Percentiles rank a stretch among this genome's conserved stretches.
Conservation (phyloP, 2,329 filamentous ascomycete species). For the Zymoseptoria passerinii region DNA sequence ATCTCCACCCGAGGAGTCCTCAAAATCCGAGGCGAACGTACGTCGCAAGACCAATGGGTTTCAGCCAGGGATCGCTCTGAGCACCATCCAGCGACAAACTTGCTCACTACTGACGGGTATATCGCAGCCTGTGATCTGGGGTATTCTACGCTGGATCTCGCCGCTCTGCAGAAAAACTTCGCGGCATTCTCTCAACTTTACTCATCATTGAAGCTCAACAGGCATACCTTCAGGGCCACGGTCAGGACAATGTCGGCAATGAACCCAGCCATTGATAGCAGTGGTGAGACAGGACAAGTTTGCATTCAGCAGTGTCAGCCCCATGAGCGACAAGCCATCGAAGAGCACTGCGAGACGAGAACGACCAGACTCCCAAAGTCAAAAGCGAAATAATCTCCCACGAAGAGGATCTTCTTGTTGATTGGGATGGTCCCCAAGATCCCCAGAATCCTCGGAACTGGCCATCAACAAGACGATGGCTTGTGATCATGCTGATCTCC, state of each 20-base stretch:
- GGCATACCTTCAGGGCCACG: background rate
- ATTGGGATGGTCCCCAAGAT: slow-evolving; percentile 48
- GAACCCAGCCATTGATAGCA: background rate
- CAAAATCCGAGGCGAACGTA: background rate
- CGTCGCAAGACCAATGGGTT: background rate
- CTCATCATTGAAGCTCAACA: background rate
- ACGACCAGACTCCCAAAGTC: background rate
- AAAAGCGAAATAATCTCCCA: background rate
- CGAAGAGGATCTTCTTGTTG: background rate
- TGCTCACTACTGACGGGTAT: background rate
- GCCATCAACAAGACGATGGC: slow-evolving; percentile 20
- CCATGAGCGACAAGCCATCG: background rate
- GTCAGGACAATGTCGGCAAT: background rate
- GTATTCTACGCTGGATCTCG: background rate
- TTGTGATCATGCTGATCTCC: background rate
- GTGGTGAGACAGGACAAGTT: background rate
- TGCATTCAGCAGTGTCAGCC: background rate
- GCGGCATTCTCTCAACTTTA: background rate
- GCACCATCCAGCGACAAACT: background rate
- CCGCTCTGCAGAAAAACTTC: background rate
- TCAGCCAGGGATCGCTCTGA: background rate
- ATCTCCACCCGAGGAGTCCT: too few species aligned
- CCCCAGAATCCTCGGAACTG: slow-evolving; percentile 55
- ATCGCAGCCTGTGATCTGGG: background rate
- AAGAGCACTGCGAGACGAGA: background rate